Conservation (phyloP, 2,329 filamentous ascomycete genomes). For the Trichoderma aggressivum region DNA sequence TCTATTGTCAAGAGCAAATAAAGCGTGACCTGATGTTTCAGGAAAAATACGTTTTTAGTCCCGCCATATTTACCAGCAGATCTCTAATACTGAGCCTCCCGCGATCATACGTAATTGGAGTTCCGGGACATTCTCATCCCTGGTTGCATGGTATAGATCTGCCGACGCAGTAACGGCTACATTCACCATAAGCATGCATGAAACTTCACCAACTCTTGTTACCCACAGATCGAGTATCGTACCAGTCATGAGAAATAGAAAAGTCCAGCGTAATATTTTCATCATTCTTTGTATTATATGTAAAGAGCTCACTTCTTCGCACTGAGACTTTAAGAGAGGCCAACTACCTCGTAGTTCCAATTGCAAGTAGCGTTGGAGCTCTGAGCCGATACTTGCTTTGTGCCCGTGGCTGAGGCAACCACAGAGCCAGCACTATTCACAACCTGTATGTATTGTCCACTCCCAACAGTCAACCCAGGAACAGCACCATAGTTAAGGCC, state of each 20-base stretch:
- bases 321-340: background rate
- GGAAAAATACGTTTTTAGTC: background rate
- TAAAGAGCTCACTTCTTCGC: background rate
- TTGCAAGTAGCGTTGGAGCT: slow-evolving; percentile 5
- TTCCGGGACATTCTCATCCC: background rate
- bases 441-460: slow-evolving; percentile 6
- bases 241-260: background rate
- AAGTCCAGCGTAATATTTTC: background rate
- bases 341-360: slow-evolving; percentile 10
- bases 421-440: background rate
- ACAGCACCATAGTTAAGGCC: slow-evolving; percentile 8
- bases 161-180: background rate
- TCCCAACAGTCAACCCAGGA: background rate
- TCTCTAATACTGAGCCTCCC: background rate
- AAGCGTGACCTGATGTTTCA: no score
- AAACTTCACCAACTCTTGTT: background rate
- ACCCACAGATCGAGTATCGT: background rate
- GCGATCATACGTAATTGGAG: background rate
- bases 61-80: background rate
- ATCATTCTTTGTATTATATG: background rate
- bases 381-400: slow-evolving; percentile 1
- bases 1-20: background rate
- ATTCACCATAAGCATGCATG: background rate
- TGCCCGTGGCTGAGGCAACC: slow-evolving; percentile 9
- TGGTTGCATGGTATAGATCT: background rate